Evolutionary conservation across 306 rosid genomes (phyloP).

Genomic region (Boehmeria nivea): DNA sequence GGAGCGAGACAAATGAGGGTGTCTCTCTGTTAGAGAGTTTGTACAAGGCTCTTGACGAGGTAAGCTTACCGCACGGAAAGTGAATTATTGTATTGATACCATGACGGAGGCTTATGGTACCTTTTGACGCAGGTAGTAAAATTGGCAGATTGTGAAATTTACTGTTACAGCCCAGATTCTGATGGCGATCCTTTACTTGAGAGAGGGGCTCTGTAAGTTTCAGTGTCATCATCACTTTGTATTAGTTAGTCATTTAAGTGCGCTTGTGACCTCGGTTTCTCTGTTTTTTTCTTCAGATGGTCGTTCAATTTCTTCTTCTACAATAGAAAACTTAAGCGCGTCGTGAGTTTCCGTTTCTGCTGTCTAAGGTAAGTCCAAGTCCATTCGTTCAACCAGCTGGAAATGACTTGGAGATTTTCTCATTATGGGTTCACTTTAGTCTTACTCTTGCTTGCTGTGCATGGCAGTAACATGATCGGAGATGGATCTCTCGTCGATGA

Average conservation of each 20-base stretch:
- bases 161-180: conserved; percentile 73
- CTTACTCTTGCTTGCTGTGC: conserved; percentile 11
- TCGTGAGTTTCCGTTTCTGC: conserved; percentile 70
- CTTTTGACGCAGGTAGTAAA: conserved; percentile 64
- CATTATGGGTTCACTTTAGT: not conserved
- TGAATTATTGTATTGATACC: conserved; percentile 13
- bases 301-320: conserved; percentile 91
- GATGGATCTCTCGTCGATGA: conserved; percentile 60
- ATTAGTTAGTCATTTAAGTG: not conserved
- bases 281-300: conserved; percentile 57
- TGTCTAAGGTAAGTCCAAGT: conserved; percentile 69
- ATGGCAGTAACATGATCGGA: conserved; percentile 63
- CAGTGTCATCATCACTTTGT: not conserved
- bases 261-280: conserved; percentile 7
- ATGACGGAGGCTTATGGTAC: conserved; percentile 27
- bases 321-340: conserved; percentile 78
- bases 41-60: conserved; percentile 90
- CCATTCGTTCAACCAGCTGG: conserved; percentile 4
- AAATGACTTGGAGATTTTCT: not conserved
- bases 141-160: conserved; percentile 72
- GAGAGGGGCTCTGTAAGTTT: conserved; percentile 73
- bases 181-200: conserved; percentile 76
- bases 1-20: conserved; percentile 77
- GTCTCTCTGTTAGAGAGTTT: conserved; percentile 59
- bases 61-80: conserved; percentile 20